Conservation (phyloP, 257 asterid genomes). For the Asclepias syriaca region DNA sequence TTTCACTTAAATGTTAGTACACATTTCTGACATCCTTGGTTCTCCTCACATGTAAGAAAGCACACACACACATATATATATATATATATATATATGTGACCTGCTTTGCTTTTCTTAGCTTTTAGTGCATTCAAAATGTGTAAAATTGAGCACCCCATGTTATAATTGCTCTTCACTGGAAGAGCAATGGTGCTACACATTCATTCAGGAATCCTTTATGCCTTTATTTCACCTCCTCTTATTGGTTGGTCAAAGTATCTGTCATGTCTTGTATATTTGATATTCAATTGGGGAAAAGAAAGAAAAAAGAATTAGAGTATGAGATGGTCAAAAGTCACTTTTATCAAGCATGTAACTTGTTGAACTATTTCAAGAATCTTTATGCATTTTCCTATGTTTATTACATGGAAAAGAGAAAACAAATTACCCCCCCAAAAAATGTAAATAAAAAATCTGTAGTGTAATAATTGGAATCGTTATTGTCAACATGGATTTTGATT, state of each 20-base stretch:
- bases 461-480: not conserved
- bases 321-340: not conserved
- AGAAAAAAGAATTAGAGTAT: too few relatives aligned
- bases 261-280: not conserved
- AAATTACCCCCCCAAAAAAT: too few relatives aligned
- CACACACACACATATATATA: not conserved
- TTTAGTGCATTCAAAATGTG: not conserved
- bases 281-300: not conserved
- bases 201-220: not conserved
- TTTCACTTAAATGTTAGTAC: not conserved
- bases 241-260: not conserved
- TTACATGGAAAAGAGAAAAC: not conserved
- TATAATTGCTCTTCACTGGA: too few relatives aligned
- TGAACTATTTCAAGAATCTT: not conserved
- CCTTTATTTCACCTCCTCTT: not conserved
- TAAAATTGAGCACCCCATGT: not conserved
- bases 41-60: not conserved
- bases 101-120: not conserved
- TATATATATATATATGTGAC: not conserved
- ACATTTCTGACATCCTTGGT: conserved; percentile 1
- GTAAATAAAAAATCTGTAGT: not conserved
- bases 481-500: not conserved
- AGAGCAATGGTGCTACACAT: too few relatives aligned
- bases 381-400: not conserved
- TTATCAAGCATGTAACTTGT: not conserved